These are phyloP conservation scores for Cyberlindnera maclurae DNA, from an alignment of 805 yeast genomes.

Conservation along the genomic window DNA sequence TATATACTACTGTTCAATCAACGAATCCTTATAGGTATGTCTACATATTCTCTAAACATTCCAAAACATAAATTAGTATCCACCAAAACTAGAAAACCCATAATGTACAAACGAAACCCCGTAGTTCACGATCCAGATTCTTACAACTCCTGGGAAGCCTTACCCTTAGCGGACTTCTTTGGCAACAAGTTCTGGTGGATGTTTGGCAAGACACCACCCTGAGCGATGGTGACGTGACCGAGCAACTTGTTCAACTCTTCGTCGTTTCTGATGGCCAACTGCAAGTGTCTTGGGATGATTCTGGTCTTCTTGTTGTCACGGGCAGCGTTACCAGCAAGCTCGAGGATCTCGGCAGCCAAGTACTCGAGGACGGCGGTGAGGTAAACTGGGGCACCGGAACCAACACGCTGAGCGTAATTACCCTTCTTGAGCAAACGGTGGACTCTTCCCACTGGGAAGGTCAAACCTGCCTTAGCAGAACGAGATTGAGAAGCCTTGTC, in stretches of 20 bases:
- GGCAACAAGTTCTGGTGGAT: constrained; percentile 92
- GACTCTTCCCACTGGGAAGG: constrained; percentile 99
- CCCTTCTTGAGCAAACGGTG: constrained; percentile 96
- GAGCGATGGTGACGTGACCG: constrained; percentile 92
- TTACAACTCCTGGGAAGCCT: constrained; percentile 61
- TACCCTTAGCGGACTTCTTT: constrained; percentile 54
- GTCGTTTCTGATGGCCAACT: constrained; percentile 97
- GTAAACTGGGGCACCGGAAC: constrained; percentile 99
- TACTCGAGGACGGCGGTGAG: constrained; percentile 95
- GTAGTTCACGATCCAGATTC: constrained; percentile 4
- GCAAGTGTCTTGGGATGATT: constrained; percentile 98
- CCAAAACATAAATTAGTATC: constrained; percentile 19
- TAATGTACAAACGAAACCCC: constrained; percentile 20
- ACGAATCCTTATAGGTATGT: too few relatives aligned
- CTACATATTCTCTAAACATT: constrained; percentile 2
- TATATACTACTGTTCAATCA: too few relatives aligned
- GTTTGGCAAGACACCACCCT: constrained; percentile 99
- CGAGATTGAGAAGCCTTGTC: constrained; percentile 96
- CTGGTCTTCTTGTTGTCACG: constrained; percentile 99
- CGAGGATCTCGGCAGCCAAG: constrained; percentile 95
- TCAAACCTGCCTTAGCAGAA: constrained; percentile 97
- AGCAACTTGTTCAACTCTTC: constrained; percentile 95
- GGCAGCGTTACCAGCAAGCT: constrained; percentile 98
- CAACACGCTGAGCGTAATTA: constrained; percentile 96
- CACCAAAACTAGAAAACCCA: constrained; percentile 22